Base-by-base conservation (phyloP, 768 basidiomycete genomes). In the Lentinula guzmanii region DNA sequence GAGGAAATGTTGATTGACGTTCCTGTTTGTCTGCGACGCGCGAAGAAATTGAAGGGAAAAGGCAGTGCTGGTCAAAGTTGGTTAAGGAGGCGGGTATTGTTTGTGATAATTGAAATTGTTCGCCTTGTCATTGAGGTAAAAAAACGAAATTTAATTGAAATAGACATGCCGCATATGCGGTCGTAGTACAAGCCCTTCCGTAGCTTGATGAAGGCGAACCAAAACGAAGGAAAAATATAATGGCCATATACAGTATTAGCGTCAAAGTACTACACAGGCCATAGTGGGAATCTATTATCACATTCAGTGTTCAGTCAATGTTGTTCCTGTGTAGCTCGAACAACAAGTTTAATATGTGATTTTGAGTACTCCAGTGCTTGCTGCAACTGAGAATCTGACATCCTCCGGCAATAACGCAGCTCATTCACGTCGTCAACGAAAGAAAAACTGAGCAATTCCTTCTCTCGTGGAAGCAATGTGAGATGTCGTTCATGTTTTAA, bases 1-100 rank as follows among this genome's bases (percentile, higher is more conserved):
- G 46, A 5, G 10, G 15, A 54, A 54, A 39, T 10, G 53, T 18
- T 56, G 55, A 56, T 56, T 56, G 55, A 56, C 55, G 55, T 56
- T 41, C 24, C 55, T 31, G 16, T n/a, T 48, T 11, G 42, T 43
- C 42, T 43, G 42, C 42, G 18, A 55, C 16, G 55, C 41, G 41
- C 39, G 45, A 43, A 28, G 55, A 52, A 24, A 39, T 39, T 52
- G 53, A 54, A 54, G 53, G 35, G 37, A 35, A 35, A 39, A 56
- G 28, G 55, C 55, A 21, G 41, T 56, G 55, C 39, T 43, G 41
- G 41, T 56, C 55, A 56, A 54, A 54, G 37, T 54, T 21, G 51
- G 28, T 52, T n/a, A 34, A 39, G 53, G 31, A 34, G 11, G 31
- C 34, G 51, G 28, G 10, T 15, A 16, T 52, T 52, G 51, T 46